Evolutionary conservation across 1,284 basidiomycete genomes (phyloP), one percentile per base, ranked within the genome.

Genomic region (Ustilago nuda): DNA sequence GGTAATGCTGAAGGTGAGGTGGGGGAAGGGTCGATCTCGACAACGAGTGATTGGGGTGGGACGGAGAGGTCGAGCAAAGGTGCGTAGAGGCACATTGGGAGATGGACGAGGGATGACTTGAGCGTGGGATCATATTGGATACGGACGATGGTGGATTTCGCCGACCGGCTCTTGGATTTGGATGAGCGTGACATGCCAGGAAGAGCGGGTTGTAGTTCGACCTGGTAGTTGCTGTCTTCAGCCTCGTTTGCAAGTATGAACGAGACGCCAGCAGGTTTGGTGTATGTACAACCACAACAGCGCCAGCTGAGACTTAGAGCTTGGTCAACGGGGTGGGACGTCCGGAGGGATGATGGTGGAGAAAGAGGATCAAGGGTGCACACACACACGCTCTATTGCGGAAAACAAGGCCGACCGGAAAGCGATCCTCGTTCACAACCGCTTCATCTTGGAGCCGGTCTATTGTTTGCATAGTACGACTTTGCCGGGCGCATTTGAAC

Each of bases 21-120:
- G 37, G 68, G 45, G 1, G 66, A 58, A 19, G 72, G 56, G 50
- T 79, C 72, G 32, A 85, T 68, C 61, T 85, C 81, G 32, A 85
- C 80, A 27, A 85, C 75, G 36, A 85, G 71, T 13, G 78, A 79
- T 55, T 85, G 84, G 4, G 84, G 81, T 13, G 84, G 76, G 1
- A 85, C 79, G n/a, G 78, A 71, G 30, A 82, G 78, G 48, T 82
- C 79, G 30, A 84, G 66, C 33, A 85, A 69, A 3, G 84, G 82
- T 8, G 77, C 78, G 58, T 84, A 82, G 50, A 85, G 77, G 43
- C 77, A 75, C 52, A 80, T 70, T 50, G 84, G 84, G 12, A 85
- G 70, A 55, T 85, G 81, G 41, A 83, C 84, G 32, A 85, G 76
- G 51, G 81, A 82, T 1, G 81, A 80, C 58, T 78, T 81, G 66